These are phyloP conservation scores for Camelina neglecta DNA, from an alignment of 345 rosid species.

Conservation along the genomic window DNA sequence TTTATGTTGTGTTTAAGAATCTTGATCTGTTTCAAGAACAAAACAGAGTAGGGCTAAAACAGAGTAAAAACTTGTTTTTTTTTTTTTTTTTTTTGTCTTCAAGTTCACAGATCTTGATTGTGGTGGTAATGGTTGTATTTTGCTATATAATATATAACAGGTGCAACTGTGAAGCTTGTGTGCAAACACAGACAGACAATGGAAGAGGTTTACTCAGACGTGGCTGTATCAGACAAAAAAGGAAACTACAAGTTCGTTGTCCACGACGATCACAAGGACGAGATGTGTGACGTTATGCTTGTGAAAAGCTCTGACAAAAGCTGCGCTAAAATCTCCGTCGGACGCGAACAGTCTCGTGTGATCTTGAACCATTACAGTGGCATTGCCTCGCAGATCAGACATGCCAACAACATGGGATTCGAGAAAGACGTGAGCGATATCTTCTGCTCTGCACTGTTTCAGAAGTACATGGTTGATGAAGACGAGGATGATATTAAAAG, in stretches of 20 bases:
- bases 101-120: not conserved
- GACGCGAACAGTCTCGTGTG: conserved; percentile 86
- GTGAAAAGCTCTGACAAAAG: conserved; percentile 58
- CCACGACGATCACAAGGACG: conserved; percentile 69
- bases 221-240: conserved; percentile 52
- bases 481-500: conserved; percentile 37
- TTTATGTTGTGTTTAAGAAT: not conserved
- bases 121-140: not conserved
- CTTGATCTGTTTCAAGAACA: too few species aligned
- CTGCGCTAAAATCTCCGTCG: conserved; percentile 52
- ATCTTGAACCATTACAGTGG: conserved; percentile 77
- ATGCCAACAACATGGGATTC: conserved; percentile 76
- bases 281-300: conserved; percentile 69
- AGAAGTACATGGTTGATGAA: conserved; percentile 63
- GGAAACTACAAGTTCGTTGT: conserved; percentile 67
- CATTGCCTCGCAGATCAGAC: conserved; percentile 55
- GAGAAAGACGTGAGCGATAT: conserved; percentile 48
- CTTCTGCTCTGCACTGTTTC: conserved; percentile 71
- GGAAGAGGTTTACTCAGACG: conserved; percentile 52
- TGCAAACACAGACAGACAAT: conserved; percentile 65
- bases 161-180: conserved; percentile 71
- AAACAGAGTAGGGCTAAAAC: too few species aligned
- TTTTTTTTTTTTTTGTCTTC: too few species aligned
- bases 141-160: conserved; percentile 7
- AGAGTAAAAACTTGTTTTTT: too few species aligned